Base-by-base conservation (phyloP, 805 yeast species). In the Wickerhamiella brachini region DNA sequence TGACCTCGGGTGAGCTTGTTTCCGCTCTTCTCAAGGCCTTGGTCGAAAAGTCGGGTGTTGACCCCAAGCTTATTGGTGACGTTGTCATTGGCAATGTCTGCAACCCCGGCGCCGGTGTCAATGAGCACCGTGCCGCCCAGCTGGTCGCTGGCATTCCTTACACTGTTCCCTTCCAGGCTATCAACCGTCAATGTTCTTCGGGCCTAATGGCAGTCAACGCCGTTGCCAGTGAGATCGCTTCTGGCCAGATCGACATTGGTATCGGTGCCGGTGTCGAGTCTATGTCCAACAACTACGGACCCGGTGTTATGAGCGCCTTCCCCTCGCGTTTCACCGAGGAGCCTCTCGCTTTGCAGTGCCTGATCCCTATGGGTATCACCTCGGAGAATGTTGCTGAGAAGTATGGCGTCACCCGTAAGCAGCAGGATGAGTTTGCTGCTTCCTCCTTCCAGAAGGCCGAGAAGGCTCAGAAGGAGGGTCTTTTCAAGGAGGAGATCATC, bases 351-450 rank as follows among this genome's bases (percentile, higher is more conserved):
- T 72, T 72, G 55, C 81, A 81, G 67, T 90, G 97, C 70, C 70
- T 83, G 67, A 79, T 90, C 56, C 97, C 97, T 57, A 90, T 90
- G 97, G 97, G 97, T 45, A 81, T 82, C 62, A 90, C 97, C 50
- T 85, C 87, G 64, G 97, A 90, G 71, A 90, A 90, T 66, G 85
- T 90, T 51, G 89, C 94, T 26, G 67, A 68, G 44, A 75, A 76
- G 65, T 89, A 73, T 68, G 67, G 69, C 55, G 73, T 90, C 53
- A 62, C 80, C 24, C 79, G 97, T 66, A 61, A 65, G 31, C 79
- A 73, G 55, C 97, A 89, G 69, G 98, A 90, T 66, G 81, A 71
- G 53, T 93, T 88, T 69, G 95, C 97, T 34, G 95, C 96, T 21
- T 65, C 69, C 26, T 88, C 97, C 4, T 87, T 83, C 70, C 77